Percentiles rank a stretch among this genome's conserved stretches.
phyloP scores from a whole-genome alignment of 2,329 filamentous ascomycete genomes.

The Phaeosphaeria sp. region DNA sequence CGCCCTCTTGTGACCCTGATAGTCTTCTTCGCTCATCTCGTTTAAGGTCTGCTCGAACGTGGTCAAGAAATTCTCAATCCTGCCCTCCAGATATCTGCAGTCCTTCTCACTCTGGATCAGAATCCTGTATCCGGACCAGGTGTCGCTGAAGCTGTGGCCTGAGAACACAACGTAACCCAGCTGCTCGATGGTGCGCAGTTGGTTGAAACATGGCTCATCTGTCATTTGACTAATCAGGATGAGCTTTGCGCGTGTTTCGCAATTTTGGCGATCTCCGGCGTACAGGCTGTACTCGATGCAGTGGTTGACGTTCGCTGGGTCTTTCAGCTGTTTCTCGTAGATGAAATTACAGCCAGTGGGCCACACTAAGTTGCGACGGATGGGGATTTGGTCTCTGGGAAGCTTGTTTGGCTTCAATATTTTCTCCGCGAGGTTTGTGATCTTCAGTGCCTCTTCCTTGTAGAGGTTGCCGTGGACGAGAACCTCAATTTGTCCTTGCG shows the following conservation, averaged over 20 bases:
- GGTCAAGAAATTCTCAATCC: conserved; percentile 84
- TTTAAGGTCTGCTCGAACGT: conserved; percentile 70
- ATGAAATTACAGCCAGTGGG: conserved; percentile 82
- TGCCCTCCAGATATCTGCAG: conserved; percentile 80
- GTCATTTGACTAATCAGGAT: conserved; percentile 87
- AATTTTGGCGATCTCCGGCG: conserved; percentile 61
- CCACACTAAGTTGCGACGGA: conserved; percentile 77
- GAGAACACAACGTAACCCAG: conserved; percentile 96
- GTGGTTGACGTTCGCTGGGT: conserved; percentile 79
- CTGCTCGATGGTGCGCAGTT: conserved; percentile 94
- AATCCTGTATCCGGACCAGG: conserved; percentile 79
- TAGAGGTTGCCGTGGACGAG: conserved; percentile 92
- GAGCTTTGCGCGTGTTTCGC: conserved; percentile 74
- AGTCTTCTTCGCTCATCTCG: conserved; percentile 81
- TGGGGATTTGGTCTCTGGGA: conserved; percentile 79
- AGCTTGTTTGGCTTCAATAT: conserved; percentile 76
- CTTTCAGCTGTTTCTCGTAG: conserved; percentile 80
- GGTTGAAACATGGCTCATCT: conserved; percentile 92
- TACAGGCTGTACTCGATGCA: conserved; percentile 58
- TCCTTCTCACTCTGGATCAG: conserved; percentile 92
- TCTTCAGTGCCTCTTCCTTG: conserved; percentile 86
- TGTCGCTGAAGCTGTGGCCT: conserved; percentile 74
- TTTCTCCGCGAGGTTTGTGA: conserved; percentile 82
- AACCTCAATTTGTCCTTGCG: conserved; percentile 85
- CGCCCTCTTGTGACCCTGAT: conserved; percentile 89